Evolutionary conservation across 495 filamentous ascomycete species (phyloP).

Genomic region (Jackrogersella minutella): DNA sequence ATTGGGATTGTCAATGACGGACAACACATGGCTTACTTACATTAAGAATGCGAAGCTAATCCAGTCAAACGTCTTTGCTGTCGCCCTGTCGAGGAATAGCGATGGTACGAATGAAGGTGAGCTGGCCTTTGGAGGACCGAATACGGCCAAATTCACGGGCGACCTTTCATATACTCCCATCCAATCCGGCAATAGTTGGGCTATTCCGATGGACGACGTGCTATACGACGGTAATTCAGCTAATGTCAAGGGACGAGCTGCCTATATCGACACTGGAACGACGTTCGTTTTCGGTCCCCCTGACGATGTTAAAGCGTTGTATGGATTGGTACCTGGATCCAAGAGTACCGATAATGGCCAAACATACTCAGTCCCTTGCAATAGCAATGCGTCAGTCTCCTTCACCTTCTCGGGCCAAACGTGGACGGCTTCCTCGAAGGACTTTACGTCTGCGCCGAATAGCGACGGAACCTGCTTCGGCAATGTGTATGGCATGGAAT

Average conservation of each 20-base stretch:
- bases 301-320: slow-evolving; percentile 68
- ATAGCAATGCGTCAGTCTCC: slow-evolving; percentile 56
- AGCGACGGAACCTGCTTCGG: slow-evolving; percentile 64
- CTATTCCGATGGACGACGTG: slow-evolving; percentile 70
- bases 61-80: slow-evolving; percentile 68
- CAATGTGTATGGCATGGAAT: slow-evolving; percentile 66
- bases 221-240: slow-evolving; percentile 63
- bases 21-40: slow-evolving; percentile 69
- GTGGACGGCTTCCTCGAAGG: slow-evolving; percentile 71
- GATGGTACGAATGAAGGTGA: slow-evolving; percentile 75
- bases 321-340: slow-evolving; percentile 70
- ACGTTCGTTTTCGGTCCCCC: slow-evolving; percentile 75
- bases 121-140: slow-evolving; percentile 76
- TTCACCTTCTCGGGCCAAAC: slow-evolving; percentile 56
- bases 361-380: slow-evolving; percentile 74
- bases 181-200: slow-evolving; percentile 62
- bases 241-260: slow-evolving; percentile 59
- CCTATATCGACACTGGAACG: slow-evolving; percentile 84
- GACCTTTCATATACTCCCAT: slow-evolving; percentile 69
- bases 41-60: slow-evolving; percentile 66
- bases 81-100: slow-evolving; percentile 68
- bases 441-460: slow-evolving; percentile 67
- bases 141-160: slow-evolving; percentile 70
- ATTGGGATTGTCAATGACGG: slow-evolving; percentile 72
- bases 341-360: slow-evolving; percentile 51